Conservation (phyloP, 768 basidiomycete genomes). For the Rhodotorula toruloides region DNA sequence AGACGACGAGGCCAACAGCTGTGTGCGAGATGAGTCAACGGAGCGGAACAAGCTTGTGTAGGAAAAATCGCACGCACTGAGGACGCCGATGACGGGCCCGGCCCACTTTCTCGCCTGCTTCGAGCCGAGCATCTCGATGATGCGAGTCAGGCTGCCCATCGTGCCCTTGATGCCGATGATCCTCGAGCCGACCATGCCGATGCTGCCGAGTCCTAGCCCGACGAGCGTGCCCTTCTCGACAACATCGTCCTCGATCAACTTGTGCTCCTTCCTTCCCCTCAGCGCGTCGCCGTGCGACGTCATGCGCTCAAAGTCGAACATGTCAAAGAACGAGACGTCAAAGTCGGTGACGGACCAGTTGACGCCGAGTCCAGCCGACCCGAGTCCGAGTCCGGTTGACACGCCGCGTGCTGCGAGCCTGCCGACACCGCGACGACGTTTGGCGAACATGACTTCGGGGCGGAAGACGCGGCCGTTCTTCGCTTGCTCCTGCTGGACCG, state of each 20-base stretch:
- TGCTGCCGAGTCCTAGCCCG: constrained; percentile 43
- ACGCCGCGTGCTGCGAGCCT: constrained; percentile 75
- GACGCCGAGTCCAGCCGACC: constrained; percentile 57
- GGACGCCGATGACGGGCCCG: constrained; percentile 74
- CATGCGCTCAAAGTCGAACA: constrained; percentile 54
- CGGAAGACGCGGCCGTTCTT: constrained; percentile 72
- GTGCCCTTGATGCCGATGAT: constrained; percentile 85
- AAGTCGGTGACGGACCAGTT: constrained; percentile 35
- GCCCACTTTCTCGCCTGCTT: constrained; percentile 72
- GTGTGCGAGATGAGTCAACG: background rate
- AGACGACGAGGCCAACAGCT: constrained; percentile 65
- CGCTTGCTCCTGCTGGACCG: constrained; percentile 49
- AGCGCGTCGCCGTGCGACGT: constrained; percentile 47
- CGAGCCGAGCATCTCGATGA: constrained; percentile 73
- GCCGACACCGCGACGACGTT: constrained; percentile 49
- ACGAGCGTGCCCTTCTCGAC: constrained; percentile 53
- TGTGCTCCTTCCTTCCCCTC: constrained; percentile 44
- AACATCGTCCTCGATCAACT: constrained; percentile 46
- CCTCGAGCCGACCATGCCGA: constrained; percentile 55
- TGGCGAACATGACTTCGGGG: constrained; percentile 95
- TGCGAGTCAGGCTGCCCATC: constrained; percentile 68
- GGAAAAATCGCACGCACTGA: constrained; percentile 44
- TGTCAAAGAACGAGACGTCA: constrained; percentile 54
- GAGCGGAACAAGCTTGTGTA: background rate
- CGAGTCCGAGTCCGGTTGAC: constrained; percentile 66